phyloP scores from a whole-genome alignment of 371 early-diverging fungal genomes.

The Thermomucor indicae-seudaticae region DNA sequence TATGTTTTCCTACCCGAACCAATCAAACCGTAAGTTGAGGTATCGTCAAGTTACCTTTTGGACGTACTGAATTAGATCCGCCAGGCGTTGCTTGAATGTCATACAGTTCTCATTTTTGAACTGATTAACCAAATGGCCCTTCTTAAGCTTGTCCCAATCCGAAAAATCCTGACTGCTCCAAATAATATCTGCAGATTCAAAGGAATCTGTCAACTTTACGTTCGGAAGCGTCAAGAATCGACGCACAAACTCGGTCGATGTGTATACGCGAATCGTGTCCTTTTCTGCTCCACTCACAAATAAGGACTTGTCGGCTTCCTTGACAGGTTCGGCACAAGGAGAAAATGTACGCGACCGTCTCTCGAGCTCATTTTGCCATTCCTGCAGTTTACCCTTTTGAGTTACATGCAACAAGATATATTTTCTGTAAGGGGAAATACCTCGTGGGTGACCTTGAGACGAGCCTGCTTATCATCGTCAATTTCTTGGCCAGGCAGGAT shows the following conservation, averaged over 20 bases:
- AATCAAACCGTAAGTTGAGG: no score
- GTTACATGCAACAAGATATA: neutral
- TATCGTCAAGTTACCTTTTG: no score
- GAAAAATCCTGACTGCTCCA: conserved; percentile 50
- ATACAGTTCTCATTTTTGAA: conserved; percentile 50
- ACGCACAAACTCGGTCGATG: conserved; percentile 47
- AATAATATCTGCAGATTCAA: conserved; percentile 46
- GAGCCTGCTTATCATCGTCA: conserved; percentile 11
- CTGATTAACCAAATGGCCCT: conserved; percentile 49
- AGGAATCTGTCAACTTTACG: conserved; percentile 37
- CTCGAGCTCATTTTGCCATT: neutral
- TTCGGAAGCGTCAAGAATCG: conserved; percentile 45
- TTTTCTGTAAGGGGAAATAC: neutral
- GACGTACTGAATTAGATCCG: conserved; percentile 44
- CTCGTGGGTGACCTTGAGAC: conserved; percentile 32
- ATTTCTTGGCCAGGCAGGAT: conserved; percentile 20
- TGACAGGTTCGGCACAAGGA: neutral
- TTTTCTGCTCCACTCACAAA: neutral
- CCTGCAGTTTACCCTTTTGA: neutral
- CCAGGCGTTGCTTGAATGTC: conserved; percentile 46
- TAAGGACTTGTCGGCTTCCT: neutral
- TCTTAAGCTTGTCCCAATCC: conserved; percentile 44
- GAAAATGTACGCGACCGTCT: neutral
- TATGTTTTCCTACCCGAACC: conserved; percentile 39
- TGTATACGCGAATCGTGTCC: conserved; percentile 25